A percentile compares a stretch with the other conserved stretches of the same genome.
These are phyloP conservation scores for Penicillium lagena DNA, from an alignment of 495 filamentous ascomycete genomes.

Conservation along the genomic window DNA sequence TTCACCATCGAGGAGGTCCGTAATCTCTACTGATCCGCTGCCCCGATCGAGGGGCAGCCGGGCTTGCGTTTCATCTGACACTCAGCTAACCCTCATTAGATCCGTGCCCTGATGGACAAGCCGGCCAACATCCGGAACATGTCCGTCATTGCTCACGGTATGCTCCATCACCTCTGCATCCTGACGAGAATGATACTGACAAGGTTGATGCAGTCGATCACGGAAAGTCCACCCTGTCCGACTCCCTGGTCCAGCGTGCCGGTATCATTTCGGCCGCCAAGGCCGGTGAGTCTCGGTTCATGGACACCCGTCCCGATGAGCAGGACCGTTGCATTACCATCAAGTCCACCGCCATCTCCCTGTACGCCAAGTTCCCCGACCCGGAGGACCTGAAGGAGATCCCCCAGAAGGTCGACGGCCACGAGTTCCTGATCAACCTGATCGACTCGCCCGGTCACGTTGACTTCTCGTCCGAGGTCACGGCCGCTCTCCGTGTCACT, in stretches of 20 bases:
- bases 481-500: constrained; percentile 98
- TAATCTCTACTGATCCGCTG: not conserved
- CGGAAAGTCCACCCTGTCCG: constrained; percentile 98
- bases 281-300: constrained; percentile 91
- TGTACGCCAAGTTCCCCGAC: constrained; percentile 79
- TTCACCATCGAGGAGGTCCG: constrained; percentile 95
- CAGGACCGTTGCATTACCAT: constrained; percentile 99
- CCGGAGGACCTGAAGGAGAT: constrained; percentile 94
- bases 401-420: constrained; percentile 77
- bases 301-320: constrained; percentile 94
- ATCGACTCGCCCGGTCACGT: constrained; percentile 99
- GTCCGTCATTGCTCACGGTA: constrained; percentile 99
- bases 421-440: constrained; percentile 99
- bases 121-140: constrained; percentile 98
- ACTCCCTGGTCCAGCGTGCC: constrained; percentile 97
- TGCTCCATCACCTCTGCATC: constrained; percentile 12
- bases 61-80: not conserved
- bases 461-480: constrained; percentile 99
- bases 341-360: constrained; percentile 99
- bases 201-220: constrained; percentile 67
- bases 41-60: not conserved
- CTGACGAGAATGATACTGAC: not conserved
- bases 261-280: constrained; percentile 99
- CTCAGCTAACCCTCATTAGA: constrained; percentile 34
- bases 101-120: constrained; percentile 95